phyloP scores from a whole-genome alignment of 1,284 basidiomycete genomes.

The Cryptococcus jaspeensis region DNA sequence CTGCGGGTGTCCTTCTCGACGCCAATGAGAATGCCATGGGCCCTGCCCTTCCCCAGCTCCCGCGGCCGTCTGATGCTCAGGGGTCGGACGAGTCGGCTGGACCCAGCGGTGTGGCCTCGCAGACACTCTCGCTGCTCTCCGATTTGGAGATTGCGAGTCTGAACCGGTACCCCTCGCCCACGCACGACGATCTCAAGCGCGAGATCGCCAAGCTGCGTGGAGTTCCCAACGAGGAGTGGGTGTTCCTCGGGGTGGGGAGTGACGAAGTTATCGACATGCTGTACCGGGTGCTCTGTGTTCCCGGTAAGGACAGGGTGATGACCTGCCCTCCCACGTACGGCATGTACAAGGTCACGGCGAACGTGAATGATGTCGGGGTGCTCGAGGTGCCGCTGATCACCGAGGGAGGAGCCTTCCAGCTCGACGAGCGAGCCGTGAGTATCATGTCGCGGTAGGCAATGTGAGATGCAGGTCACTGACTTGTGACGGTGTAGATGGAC shows the following conservation, averaged over 20 bases:
- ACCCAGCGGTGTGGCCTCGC: constrained; percentile 14
- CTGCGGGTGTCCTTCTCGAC: constrained; percentile 88
- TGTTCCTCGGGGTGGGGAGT: constrained; percentile 94
- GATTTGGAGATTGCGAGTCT: constrained; percentile 44
- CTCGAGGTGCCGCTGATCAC: constrained; percentile 77
- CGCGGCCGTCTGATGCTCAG: constrained; percentile 4
- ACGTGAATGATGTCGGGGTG: constrained; percentile 88
- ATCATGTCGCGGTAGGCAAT: background rate
- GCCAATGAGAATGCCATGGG: constrained; percentile 97
- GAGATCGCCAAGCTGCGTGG: constrained; percentile 70
- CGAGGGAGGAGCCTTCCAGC: constrained; percentile 71
- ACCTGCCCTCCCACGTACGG: constrained; percentile 95
- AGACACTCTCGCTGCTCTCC: constrained; percentile 39
- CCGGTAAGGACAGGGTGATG: constrained; percentile 76
- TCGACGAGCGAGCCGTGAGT: constrained; percentile 72
- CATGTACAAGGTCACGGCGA: constrained; percentile 94
- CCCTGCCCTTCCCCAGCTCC: constrained; percentile 65
- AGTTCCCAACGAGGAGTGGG: constrained; percentile 65
- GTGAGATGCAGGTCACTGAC: background rate
- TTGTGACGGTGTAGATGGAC: constrained; percentile 61
- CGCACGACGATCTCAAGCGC: constrained; percentile 67
- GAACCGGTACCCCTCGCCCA: constrained; percentile 53
- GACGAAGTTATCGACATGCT: constrained; percentile 97
- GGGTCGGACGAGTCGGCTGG: constrained; percentile 1
- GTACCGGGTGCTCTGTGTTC: constrained; percentile 83